Conservation (phyloP, 176 grass and related monocot genomes). For the Neostapfia colusana region DNA sequence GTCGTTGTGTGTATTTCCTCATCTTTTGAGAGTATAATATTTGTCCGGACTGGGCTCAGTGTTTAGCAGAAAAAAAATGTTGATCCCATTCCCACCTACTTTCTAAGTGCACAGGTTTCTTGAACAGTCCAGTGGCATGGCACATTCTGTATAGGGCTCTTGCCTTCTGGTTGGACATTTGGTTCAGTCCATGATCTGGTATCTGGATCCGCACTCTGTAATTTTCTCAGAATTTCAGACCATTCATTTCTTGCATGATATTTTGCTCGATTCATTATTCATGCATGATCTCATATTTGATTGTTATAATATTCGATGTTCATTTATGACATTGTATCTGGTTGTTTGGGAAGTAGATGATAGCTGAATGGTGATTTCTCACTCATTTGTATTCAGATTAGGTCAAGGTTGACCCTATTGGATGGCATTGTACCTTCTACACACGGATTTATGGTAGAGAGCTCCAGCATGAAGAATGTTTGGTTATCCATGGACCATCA, state of each 20-base stretch:
- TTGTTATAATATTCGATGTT: neutral
- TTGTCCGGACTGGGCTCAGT: neutral
- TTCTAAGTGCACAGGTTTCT: too few relatives aligned
- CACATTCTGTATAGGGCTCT: neutral
- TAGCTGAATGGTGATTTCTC: conserved; percentile 13
- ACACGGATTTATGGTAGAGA: conserved; percentile 88
- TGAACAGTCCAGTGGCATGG: neutral
- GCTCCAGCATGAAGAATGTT: conserved; percentile 95
- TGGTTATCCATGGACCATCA: conserved; percentile 98
- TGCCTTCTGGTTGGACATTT: neutral
- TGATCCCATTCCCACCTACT: too few relatives aligned
- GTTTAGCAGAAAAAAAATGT: neutral
- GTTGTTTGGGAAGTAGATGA: neutral
- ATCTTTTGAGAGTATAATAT: neutral
- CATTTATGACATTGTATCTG: neutral
- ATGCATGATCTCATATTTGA: conserved; percentile 14
- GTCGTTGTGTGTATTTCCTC: neutral
- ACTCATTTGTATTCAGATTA: conserved; percentile 55
- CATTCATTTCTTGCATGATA: neutral
- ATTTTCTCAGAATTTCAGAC: conserved; percentile 8
- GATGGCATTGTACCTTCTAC: conserved; percentile 88
- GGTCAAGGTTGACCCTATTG: conserved; percentile 72
- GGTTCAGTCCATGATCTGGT: neutral
- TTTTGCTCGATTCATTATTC: conserved; percentile 19
- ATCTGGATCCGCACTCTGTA: neutral